A percentile compares a stretch with the other conserved stretches of the same genome.
These are phyloP conservation scores for Pichia sp. DNA, from an alignment of 1,139 yeast species.

Conservation along the genomic window DNA sequence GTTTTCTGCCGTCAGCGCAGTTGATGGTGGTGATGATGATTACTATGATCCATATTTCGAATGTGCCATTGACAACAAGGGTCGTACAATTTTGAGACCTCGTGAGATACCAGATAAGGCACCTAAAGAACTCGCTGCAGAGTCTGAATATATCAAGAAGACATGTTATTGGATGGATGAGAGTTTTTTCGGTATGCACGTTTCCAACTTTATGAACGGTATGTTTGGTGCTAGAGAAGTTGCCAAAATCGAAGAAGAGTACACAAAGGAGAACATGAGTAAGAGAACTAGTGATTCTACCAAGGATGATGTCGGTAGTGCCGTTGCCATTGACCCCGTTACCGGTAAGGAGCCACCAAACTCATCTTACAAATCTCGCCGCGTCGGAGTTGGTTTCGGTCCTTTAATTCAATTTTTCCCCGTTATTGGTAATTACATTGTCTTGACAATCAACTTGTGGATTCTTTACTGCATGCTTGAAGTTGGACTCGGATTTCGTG, in stretches of 20 bases:
- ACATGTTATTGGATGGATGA: slow-evolving; percentile 63
- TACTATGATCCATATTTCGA: slow-evolving; percentile 11
- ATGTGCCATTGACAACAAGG: neutral
- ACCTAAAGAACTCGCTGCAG: neutral
- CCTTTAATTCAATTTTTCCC: slow-evolving; percentile 68
- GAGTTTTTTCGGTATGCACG: slow-evolving; percentile 48
- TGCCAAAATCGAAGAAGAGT: neutral
- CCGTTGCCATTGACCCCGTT: neutral
- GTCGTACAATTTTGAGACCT: neutral
- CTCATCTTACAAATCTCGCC: slow-evolving; percentile 3
- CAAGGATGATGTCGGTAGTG: neutral
- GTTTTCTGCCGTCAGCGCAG: slow-evolving; percentile 1
- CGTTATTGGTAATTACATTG: slow-evolving; percentile 22
- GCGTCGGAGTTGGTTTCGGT: slow-evolving; percentile 56
- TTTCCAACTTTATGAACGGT: slow-evolving; percentile 4
- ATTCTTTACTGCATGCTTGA: slow-evolving; percentile 45
- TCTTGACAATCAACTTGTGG: slow-evolving; percentile 34
- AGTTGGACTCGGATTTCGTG: slow-evolving; percentile 44
- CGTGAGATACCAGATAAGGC: slow-evolving; percentile 5
- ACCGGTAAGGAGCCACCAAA: neutral
- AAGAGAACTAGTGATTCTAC: neutral
- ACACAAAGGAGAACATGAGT: slow-evolving; percentile 1
- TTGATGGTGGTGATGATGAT: slow-evolving; percentile 1
- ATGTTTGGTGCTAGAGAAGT: slow-evolving; percentile 6
- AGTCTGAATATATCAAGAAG: slow-evolving; percentile 28